Conservation (phyloP, 306 rosid species). For the Rosa lucieae region DNA sequence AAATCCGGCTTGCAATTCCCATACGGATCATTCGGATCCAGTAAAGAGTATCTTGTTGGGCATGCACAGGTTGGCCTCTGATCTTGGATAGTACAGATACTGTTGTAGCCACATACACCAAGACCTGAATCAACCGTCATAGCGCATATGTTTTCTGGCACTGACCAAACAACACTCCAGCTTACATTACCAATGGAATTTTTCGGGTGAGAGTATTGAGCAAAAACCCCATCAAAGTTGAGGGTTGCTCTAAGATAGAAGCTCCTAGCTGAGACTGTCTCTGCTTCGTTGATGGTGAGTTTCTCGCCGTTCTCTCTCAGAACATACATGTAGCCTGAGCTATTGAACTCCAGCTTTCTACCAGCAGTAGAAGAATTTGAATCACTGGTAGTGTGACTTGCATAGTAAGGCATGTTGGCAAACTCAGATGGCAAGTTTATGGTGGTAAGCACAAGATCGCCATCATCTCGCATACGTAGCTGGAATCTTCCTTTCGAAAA, state of each 20-base stretch:
- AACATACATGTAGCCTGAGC: conserved; percentile 38
- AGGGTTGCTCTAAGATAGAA: conserved; percentile 45
- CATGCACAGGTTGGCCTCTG: conserved; percentile 35
- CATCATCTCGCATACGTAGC: conserved; percentile 35
- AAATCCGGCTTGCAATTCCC: conserved; percentile 28
- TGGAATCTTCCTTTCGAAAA: conserved; percentile 43
- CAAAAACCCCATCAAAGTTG: conserved; percentile 51
- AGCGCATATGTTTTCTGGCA: conserved; percentile 17
- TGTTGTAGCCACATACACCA: conserved; percentile 52
- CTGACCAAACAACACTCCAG: conserved; percentile 16
- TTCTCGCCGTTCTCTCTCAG: conserved; percentile 25
- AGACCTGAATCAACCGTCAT: neutral
- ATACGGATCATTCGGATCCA: conserved; percentile 26
- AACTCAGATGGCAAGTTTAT: conserved; percentile 24
- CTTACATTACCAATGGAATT: conserved; percentile 10
- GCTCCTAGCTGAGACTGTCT: neutral
- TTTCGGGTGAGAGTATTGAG: conserved; percentile 32
- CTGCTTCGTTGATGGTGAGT: neutral
- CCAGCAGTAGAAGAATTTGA: conserved; percentile 28
- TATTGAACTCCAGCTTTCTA: conserved; percentile 28
- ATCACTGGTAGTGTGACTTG: neutral
- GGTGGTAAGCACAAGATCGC: conserved; percentile 35
- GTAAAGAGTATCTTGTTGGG: conserved; percentile 24
- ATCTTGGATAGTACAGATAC: conserved; percentile 35
- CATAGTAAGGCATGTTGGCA: conserved; percentile 7